phyloP scores from a whole-genome alignment of 352 stramenopile genomes.

The Phytophthora sp. region DNA sequence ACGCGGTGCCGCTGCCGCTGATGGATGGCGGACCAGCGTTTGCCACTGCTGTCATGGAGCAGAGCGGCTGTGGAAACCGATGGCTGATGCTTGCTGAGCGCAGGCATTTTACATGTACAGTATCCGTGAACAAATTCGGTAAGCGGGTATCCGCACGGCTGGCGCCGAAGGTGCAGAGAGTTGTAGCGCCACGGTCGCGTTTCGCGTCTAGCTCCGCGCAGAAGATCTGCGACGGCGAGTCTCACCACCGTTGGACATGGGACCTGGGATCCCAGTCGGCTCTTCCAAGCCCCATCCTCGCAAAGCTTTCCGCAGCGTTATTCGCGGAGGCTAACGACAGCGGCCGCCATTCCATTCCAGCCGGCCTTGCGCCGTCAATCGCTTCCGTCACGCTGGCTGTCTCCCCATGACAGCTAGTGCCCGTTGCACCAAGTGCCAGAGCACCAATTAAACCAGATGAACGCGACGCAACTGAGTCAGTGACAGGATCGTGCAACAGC shows the following conservation, averaged over 20 bases:
- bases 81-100: constrained; percentile 34
- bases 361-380: not conserved
- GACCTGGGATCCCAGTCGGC: constrained; percentile 13
- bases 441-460: not conserved
- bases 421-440: constrained; percentile 12
- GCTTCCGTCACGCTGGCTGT: constrained; percentile 9
- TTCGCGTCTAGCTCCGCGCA: constrained; percentile 2
- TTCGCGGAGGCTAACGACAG: constrained; percentile 30
- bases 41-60: constrained; percentile 9
- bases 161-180: constrained; percentile 23
- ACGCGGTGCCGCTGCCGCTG: constrained; percentile 3
- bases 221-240: constrained; percentile 23
- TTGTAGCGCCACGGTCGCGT: constrained; percentile 23
- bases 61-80: constrained; percentile 15
- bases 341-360: constrained; percentile 27
- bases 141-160: not conserved
- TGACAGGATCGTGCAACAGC: too few relatives aligned
- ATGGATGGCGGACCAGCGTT: constrained; percentile 1
- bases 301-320: not conserved
- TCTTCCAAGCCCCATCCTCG: constrained; percentile 16
- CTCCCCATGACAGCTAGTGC: constrained; percentile 3
- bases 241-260: not conserved
- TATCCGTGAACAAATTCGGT: constrained; percentile 15
- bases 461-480: constrained; percentile 19
- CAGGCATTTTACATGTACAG: constrained; percentile 31